A percentile compares a stretch with the other conserved stretches of the same genome.
phyloP scores from a whole-genome alignment of 129 eudicot genomes.

The Silybum marianum region DNA sequence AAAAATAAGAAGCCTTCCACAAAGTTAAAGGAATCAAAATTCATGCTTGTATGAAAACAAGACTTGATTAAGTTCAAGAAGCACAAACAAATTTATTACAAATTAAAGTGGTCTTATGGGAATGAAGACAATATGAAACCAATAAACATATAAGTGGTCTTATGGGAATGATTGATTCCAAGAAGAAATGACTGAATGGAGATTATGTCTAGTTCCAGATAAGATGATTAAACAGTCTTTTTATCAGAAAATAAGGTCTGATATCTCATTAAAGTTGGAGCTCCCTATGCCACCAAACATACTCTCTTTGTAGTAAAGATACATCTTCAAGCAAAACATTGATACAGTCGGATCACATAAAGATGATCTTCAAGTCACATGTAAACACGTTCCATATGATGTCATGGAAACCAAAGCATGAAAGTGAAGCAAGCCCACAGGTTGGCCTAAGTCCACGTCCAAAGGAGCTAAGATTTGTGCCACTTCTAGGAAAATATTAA shows the following conservation, averaged over 20 bases:
- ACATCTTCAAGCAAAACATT: neutral
- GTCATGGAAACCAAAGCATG: neutral
- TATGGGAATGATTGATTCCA: neutral
- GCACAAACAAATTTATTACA: neutral
- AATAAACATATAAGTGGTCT: neutral
- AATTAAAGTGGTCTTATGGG: neutral
- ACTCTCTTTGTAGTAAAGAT: neutral
- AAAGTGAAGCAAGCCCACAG: neutral
- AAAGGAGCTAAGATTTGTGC: neutral
- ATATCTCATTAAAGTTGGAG: neutral
- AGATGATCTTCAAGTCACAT: slow-evolving; percentile 1
- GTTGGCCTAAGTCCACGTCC: neutral
- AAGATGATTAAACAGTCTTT: neutral
- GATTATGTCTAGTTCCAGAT: neutral
- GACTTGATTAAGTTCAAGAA: neutral
- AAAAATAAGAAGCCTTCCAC: neutral
- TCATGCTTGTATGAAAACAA: slow-evolving; percentile 51
- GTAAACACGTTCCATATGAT: neutral
- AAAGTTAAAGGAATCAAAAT: slow-evolving; percentile 61
- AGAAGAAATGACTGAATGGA: neutral
- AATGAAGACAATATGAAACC: neutral
- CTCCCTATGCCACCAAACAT: neutral
- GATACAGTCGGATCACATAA: neutral
- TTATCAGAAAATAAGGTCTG: neutral
- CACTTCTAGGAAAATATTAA: neutral